Evolutionary conservation across 1,284 basidiomycete species (phyloP).

Genomic region (Austroboletus niveus): DNA sequence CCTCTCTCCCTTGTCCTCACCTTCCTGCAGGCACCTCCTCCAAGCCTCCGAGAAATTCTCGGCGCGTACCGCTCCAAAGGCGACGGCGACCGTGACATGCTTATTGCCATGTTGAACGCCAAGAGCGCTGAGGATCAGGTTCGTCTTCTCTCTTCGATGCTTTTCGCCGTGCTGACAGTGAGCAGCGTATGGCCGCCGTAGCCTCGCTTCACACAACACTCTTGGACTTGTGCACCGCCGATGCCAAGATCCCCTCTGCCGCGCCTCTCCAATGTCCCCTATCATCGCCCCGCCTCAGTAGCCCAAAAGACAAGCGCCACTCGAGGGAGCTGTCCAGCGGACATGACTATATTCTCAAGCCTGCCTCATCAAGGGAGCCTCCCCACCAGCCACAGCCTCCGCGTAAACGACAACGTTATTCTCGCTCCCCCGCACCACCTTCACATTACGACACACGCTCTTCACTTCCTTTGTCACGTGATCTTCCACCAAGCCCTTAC

Average conservation of each 20-base stretch:
- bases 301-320: slow-evolving; percentile 21
- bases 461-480: slow-evolving; percentile 30
- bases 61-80: slow-evolving; percentile 79
- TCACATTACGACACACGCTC: slow-evolving; percentile 26
- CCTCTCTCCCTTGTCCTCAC: slow-evolving; percentile 12
- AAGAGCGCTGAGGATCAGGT: slow-evolving; percentile 90
- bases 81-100: slow-evolving; percentile 86
- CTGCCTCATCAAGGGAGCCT: slow-evolving; percentile 22
- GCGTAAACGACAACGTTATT: slow-evolving; percentile 49
- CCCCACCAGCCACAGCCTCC: slow-evolving; percentile 24
- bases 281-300: slow-evolving; percentile 14
- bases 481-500: slow-evolving; percentile 35
- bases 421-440: slow-evolving; percentile 31
- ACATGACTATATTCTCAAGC: slow-evolving; percentile 13
- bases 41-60: slow-evolving; percentile 80
- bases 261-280: slow-evolving; percentile 21
- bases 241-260: slow-evolving; percentile 19
- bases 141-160: slow-evolving; percentile 18
- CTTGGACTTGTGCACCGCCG: slow-evolving; percentile 56
- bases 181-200: slow-evolving; percentile 65
- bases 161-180: slow-evolving; percentile 11
- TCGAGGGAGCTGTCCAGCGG: slow-evolving; percentile 14
- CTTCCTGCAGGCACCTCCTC: slow-evolving; percentile 59
- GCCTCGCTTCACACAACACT: slow-evolving; percentile 67
- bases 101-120: slow-evolving; percentile 84